phyloP scores from a whole-genome alignment of 768 basidiomycete species.

The Gymnopilus dilepis region DNA sequence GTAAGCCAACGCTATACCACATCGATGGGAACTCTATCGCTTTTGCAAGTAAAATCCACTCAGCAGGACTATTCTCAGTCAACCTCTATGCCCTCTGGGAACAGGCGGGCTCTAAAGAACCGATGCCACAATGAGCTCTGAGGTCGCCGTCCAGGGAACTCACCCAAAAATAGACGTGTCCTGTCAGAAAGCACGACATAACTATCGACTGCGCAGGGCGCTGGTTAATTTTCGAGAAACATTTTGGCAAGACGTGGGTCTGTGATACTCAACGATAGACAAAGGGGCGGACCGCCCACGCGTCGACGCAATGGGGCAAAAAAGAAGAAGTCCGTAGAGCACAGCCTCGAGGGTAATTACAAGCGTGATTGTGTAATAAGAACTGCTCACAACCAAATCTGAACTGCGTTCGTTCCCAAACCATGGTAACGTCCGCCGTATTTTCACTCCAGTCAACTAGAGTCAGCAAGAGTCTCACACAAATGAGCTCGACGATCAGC shows the following conservation, averaged over 20 bases:
- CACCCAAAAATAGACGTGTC: neutral
- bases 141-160: neutral
- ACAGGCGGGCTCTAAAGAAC: slow-evolving; percentile 1
- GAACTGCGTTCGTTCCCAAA: slow-evolving; percentile 2
- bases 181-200: neutral
- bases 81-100: neutral
- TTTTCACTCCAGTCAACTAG: neutral
- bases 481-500: neutral
- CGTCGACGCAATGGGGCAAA: neutral
- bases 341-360: slow-evolving; percentile 13
- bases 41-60: too few relatives aligned
- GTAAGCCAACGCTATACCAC: too few relatives aligned
- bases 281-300: slow-evolving; percentile 6
- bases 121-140: neutral
- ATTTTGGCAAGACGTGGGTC: neutral
- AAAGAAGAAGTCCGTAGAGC: slow-evolving; percentile 1
- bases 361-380: slow-evolving; percentile 12
- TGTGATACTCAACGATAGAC: neutral
- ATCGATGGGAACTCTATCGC: too few relatives aligned
- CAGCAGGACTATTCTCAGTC: neutral
- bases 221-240: neutral
- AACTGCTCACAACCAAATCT: slow-evolving; percentile 11
- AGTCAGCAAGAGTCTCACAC: neutral
- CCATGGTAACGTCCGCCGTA: neutral
- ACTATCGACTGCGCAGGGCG: neutral